These are phyloP conservation scores for Vararia minispora DNA, from an alignment of 768 basidiomycete genomes.

Conservation along the genomic window DNA sequence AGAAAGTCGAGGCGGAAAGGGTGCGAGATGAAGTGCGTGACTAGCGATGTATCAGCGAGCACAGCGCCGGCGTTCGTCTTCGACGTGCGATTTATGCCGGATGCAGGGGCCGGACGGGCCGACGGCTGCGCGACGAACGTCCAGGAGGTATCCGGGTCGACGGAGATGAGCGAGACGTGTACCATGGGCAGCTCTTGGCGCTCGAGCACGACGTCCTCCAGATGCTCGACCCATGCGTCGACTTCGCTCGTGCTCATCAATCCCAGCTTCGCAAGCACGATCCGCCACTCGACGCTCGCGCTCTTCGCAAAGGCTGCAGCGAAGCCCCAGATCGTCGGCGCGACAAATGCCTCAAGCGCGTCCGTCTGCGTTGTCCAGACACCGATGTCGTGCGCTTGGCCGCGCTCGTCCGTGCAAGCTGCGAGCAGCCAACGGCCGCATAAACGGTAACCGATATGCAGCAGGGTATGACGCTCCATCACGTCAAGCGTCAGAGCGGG, in stretches of 20 bases:
- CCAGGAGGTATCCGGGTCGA: conserved; percentile 51
- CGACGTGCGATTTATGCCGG: conserved; percentile 19
- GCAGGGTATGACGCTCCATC: conserved; percentile 43
- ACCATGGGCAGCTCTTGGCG: conserved; percentile 35
- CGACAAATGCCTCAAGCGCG: conserved; percentile 35
- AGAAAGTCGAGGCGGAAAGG: conserved; percentile 1
- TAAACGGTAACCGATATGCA: conserved; percentile 68
- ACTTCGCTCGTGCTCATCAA: conserved; percentile 47
- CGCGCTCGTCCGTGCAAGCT: conserved; percentile 68
- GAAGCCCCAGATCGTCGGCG: conserved; percentile 64
- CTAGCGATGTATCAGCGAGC: conserved; percentile 32
- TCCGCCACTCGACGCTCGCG: conserved; percentile 71
- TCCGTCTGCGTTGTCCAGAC: conserved; percentile 54
- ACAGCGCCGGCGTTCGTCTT: conserved; percentile 22
- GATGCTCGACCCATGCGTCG: conserved; percentile 53
- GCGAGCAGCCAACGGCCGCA: conserved; percentile 72
- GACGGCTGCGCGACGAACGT: conserved; percentile 32
- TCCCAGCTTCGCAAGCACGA: conserved; percentile 64
- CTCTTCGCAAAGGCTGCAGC: conserved; percentile 45
- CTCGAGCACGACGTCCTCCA: conserved; percentile 29
- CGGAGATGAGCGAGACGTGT: conserved; percentile 50
- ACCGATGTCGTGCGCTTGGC: conserved; percentile 59
- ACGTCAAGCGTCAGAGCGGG: conserved; percentile 36
- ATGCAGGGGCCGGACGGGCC: conserved; percentile 13
- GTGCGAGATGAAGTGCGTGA: conserved; percentile 10